These are phyloP conservation scores for Saccharum hybrid DNA, from an alignment of 202 grass and related monocot species.

Conservation along the genomic window DNA sequence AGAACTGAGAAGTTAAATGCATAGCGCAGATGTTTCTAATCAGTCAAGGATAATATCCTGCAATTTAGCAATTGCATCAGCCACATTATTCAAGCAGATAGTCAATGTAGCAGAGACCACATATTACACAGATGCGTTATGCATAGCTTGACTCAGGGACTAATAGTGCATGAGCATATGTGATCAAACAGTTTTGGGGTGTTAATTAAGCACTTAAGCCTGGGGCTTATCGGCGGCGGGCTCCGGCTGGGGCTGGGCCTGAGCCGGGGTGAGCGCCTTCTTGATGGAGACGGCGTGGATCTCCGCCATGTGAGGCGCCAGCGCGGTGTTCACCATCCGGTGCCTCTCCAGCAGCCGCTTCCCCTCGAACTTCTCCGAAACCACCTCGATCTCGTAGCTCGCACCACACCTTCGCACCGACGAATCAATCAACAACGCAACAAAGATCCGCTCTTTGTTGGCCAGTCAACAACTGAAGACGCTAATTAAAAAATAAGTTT, in stretches of 20 bases:
- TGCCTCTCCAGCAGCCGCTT: conserved; percentile 95
- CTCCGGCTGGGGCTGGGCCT: conserved; percentile 70
- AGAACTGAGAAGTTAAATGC: neutral
- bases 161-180: neutral
- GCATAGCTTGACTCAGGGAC: neutral
- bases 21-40: neutral
- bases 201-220: conserved; percentile 42
- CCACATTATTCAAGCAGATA: conserved; percentile 54
- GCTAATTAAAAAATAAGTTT: neutral
- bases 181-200: conserved; percentile 14
- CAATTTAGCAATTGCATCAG: conserved; percentile 8
- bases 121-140: neutral
- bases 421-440: conserved; percentile 25
- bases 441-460: neutral
- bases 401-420: conserved; percentile 75
- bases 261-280: conserved; percentile 82
- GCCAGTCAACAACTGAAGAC: neutral
- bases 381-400: conserved; percentile 91
- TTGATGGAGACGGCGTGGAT: conserved; percentile 99
- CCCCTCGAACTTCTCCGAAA: conserved; percentile 92
- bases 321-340: conserved; percentile 85
- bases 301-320: conserved; percentile 80
- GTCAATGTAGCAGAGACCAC: conserved; percentile 20
- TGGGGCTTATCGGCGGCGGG: conserved; percentile 49
- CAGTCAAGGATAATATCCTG: conserved; percentile 1